Conservation (phyloP, 345 rosid genomes). For the Populus ilicifolia region DNA sequence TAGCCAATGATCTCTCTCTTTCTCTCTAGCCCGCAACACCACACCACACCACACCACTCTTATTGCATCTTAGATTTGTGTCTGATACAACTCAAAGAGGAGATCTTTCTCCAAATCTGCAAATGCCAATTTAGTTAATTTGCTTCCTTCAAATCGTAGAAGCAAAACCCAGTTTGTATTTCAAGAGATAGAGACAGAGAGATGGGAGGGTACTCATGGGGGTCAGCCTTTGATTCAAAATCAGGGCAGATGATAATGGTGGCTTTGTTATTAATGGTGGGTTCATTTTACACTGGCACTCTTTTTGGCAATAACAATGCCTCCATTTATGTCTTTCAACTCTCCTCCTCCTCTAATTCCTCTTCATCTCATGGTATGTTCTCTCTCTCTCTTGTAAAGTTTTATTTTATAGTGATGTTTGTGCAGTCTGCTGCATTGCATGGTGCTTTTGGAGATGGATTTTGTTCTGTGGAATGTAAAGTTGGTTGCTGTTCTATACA, state of each 20-base stretch:
- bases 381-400: background rate
- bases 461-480: background rate
- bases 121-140: background rate
- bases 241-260: conserved; percentile 67
- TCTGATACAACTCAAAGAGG: background rate
- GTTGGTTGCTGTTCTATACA: no score
- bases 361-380: conserved; percentile 20
- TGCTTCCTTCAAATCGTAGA: background rate
- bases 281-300: conserved; percentile 75
- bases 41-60: no score
- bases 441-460: background rate
- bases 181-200: conserved; percentile 1
- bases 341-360: conserved; percentile 26
- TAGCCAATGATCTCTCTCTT: background rate
- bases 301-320: conserved; percentile 60
- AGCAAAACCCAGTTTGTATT: background rate
- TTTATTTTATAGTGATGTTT: background rate
- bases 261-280: conserved; percentile 62
- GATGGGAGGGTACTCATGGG: conserved; percentile 55
- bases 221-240: conserved; percentile 63
- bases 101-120: background rate
- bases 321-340: conserved; percentile 43
- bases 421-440: background rate
- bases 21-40: background rate
- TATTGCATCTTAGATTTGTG: background rate